A percentile compares a stretch with the other conserved stretches of the same genome.
phyloP scores from a whole-genome alignment of 768 basidiomycete species.

The Holtermannia corniformis region DNA sequence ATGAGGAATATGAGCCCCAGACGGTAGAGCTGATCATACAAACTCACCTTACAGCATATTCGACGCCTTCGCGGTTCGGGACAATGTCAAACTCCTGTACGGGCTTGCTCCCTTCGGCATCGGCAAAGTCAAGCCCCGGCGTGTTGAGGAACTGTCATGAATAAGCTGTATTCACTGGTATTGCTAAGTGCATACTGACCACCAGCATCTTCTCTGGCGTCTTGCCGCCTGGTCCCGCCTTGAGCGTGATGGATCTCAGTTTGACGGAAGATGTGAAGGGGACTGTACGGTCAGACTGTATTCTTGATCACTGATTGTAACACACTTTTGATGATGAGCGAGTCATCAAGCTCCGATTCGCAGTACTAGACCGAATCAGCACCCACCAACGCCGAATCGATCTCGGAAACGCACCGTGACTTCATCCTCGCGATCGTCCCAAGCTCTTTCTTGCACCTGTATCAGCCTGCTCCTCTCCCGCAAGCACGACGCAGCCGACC shows the following conservation, averaged over 20 bases:
- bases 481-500: conserved; percentile 4
- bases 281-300: conserved; percentile 38
- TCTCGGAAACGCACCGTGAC: conserved; percentile 47
- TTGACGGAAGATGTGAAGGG: conserved; percentile 84
- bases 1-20: background rate
- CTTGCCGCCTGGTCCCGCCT: conserved; percentile 68
- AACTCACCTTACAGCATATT: conserved; percentile 70
- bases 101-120: conserved; percentile 54
- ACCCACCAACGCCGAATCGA: background rate
- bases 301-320: conserved; percentile 6
- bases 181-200: conserved; percentile 45
- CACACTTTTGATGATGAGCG: conserved; percentile 47
- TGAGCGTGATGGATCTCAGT: conserved; percentile 68
- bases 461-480: too few relatives aligned
- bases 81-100: conserved; percentile 66
- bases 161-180: background rate
- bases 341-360: conserved; percentile 86
- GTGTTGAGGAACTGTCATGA: conserved; percentile 61
- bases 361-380: conserved; percentile 50
- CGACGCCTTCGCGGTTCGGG: conserved; percentile 65
- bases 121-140: conserved; percentile 71
- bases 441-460: too few relatives aligned
- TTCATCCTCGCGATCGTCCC: conserved; percentile 69
- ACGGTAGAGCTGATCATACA: too few relatives aligned
- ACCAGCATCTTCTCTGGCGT: conserved; percentile 64